Evolutionary conservation across 306 rosid species (phyloP).

Genomic region (Lathyrus aphaca): DNA sequence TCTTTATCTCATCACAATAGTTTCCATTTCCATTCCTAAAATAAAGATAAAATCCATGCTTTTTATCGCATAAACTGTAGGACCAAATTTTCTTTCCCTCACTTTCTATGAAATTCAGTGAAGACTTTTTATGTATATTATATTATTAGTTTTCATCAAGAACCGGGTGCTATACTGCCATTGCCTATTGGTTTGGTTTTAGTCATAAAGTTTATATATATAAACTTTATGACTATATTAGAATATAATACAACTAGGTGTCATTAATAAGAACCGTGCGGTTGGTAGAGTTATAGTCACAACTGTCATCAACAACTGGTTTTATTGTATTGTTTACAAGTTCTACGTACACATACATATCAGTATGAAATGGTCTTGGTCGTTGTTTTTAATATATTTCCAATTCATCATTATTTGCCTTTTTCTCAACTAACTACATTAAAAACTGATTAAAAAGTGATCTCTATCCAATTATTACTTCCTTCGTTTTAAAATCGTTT

Average conservation of each 20-base stretch:
- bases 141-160: not conserved
- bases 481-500: no score
- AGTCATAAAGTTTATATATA: not conserved
- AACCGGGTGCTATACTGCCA: slow-evolving; percentile 4
- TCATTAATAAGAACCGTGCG: not conserved
- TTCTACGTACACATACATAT: not conserved
- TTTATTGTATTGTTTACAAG: not conserved
- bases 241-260: not conserved
- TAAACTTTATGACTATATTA: not conserved
- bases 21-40: no score
- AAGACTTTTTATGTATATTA: no score
- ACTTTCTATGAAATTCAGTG: no score
- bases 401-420: not conserved
- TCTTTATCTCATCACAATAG: not conserved
- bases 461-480: not conserved
- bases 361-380: not conserved
- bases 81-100: no score
- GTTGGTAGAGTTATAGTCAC: not conserved
- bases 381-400: not conserved
- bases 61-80: no score
- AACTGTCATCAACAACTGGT: not conserved
- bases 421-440: slow-evolving; percentile 7
- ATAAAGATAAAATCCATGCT: no score
- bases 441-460: not conserved
- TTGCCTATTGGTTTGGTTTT: not conserved